phyloP scores from a whole-genome alignment of 805 yeast genomes.

The Saturnispora zaruensis region DNA sequence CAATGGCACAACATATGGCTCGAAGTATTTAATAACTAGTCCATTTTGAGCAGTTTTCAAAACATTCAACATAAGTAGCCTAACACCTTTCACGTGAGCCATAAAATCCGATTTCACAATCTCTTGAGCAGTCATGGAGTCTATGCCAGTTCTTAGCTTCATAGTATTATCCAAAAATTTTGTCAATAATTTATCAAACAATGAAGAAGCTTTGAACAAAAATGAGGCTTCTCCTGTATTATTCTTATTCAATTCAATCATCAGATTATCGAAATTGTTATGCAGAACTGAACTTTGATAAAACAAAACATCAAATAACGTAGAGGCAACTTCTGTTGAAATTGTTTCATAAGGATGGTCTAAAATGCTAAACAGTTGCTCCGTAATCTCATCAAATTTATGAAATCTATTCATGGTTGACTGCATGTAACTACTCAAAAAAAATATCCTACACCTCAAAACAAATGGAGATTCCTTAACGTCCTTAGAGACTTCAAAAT shows the following conservation, averaged over 20 bases:
- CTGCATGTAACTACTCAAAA: slow-evolving; percentile 37
- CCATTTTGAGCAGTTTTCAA: slow-evolving; percentile 46
- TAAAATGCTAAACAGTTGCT: slow-evolving; percentile 39
- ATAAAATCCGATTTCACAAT: slow-evolving; percentile 52
- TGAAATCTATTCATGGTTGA: slow-evolving; percentile 34
- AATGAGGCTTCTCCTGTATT: slow-evolving; percentile 18
- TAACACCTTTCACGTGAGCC: slow-evolving; percentile 55
- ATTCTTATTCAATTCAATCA: slow-evolving; percentile 21
- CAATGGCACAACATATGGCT: slow-evolving; percentile 55
- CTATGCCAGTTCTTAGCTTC: slow-evolving; percentile 27
- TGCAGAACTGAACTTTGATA: slow-evolving; percentile 23
- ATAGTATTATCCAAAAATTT: slow-evolving; percentile 36
- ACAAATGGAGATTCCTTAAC: slow-evolving; percentile 52
- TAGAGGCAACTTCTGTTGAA: slow-evolving; percentile 55
- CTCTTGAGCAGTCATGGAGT: slow-evolving; percentile 42
- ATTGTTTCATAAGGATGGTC: slow-evolving; percentile 69
- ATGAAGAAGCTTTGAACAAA: slow-evolving; percentile 2
- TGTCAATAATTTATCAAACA: slow-evolving; percentile 32
- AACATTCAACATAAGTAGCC: slow-evolving; percentile 49
- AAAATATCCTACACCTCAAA: slow-evolving; percentile 51
- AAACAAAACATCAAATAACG: slow-evolving; percentile 35
- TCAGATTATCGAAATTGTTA: slow-evolving; percentile 29
- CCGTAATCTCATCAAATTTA: slow-evolving; percentile 35
- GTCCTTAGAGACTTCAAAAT: slow-evolving; percentile 38
- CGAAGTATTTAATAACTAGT: slow-evolving; percentile 44